Base-by-base conservation (phyloP, 1,284 basidiomycete genomes). In the Fomitiporia mediterranea region DNA sequence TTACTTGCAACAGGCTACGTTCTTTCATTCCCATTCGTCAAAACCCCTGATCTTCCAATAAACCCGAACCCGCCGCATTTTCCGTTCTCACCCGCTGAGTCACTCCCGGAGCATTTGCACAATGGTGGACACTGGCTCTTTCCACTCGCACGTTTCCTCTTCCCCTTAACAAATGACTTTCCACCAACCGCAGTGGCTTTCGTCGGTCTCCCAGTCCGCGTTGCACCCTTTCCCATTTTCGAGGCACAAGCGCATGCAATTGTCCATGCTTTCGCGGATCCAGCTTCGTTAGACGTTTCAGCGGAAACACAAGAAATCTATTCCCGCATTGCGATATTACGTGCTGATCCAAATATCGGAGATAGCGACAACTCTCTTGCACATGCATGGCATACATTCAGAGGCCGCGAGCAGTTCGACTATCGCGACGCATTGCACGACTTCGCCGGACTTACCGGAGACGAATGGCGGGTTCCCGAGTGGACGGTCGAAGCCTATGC, bases 1-100 rank as follows among this genome's bases (percentile, higher is more conserved):
- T 80, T 90, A 49, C 70, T 91, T 8, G 89, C 86, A 1, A 91
- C 89, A 4, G 89, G 89, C 5, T 91, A 86, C 65, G 70, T 84
- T 53, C 71, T 79, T 53, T 69, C 77, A 17, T 82, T 82, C 61
- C 82, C 84, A 0, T 89, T 89, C 70, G 70, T 90, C 49, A 60
- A 72, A 2, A 60, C 70, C 2, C 61, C 67, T 1, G 63, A 74
- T n/a, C 63, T 77, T 30, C 64, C 61, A 2, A 56, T 57, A 1
- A 63, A 64, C 1, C 76, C 79, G 0, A 70, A 51, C 34, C 15
- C 42, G 25, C 44, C 44, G 4, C 27, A 28, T 7, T 28, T 28
- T 17, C 35, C 28, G 42, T 40, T 51, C 2, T 35, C 74, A 2
- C 67, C 69, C n/a, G 63, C 73, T 9, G 77, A 79, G 8, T 75